Percentiles rank a stretch among this genome's conserved stretches.
These are phyloP conservation scores for Marchantia paleacea DNA, from an alignment of 225 moss, liverwort and hornwort genomes.

Conservation along the genomic window DNA sequence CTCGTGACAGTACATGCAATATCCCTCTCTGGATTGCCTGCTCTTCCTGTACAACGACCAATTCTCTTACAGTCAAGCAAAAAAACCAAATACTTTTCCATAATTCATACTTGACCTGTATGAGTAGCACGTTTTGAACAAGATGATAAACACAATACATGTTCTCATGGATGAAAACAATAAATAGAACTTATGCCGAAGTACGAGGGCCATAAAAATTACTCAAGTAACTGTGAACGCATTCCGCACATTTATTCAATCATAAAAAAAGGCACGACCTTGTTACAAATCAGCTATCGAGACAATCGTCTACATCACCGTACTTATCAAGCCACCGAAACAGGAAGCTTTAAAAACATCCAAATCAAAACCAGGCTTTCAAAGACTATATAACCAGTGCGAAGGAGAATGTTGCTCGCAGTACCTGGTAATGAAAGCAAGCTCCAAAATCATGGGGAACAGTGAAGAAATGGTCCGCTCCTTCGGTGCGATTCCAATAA, in stretches of 20 bases:
- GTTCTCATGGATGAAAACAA: background rate
- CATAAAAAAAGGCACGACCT: background rate
- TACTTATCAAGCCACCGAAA: background rate
- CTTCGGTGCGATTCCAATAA: conserved; percentile 87
- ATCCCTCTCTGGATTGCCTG: conserved; percentile 91
- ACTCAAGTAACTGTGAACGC: background rate
- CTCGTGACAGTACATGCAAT: conserved; percentile 64
- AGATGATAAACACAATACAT: background rate
- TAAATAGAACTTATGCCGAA: no score
- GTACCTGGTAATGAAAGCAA: conserved; percentile 92
- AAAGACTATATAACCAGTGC: background rate
- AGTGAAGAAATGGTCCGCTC: conserved; percentile 85
- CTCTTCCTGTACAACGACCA: conserved; percentile 56
- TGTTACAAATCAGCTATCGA: background rate
- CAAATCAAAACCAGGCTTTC: background rate
- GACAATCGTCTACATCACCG: background rate
- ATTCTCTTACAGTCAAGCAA: background rate
- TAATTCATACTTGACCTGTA: background rate
- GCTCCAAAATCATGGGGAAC: conserved; percentile 88
- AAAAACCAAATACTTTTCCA: background rate
- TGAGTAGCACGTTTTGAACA: background rate
- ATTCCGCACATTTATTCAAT: background rate
- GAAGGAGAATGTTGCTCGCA: background rate
- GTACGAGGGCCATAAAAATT: background rate
- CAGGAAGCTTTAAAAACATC: background rate